Evolutionary conservation across 805 yeast genomes (phyloP), one percentile per base, ranked within the genome.

Genomic region (Diddensiella transvaalensis): DNA sequence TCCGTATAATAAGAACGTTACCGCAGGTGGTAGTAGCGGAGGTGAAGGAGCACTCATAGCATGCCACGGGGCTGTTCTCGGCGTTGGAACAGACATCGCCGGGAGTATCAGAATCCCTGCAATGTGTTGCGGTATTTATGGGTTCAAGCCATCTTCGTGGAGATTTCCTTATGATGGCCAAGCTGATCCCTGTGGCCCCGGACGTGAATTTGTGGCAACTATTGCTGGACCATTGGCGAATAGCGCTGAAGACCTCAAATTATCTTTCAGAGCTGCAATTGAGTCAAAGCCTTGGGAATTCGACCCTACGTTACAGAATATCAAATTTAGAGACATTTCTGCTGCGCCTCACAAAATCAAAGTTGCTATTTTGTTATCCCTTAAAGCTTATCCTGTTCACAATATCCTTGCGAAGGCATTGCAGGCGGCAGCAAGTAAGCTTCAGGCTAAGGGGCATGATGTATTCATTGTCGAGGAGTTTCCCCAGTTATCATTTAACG

Each of bases 211-310:
- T 26, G 32, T 26, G 13, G 11, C 32, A 26, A 26, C 32, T 13
- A 13, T 26, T 26, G 8, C 32, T 26, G 32, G 90, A 17, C 91
- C 91, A 35, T 61, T 84, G 66, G 73, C 86, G 3, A 73, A 83
- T 56, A 65, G 77, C 3, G 68, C 81, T 41, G 83, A 79, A 3
- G 90, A 83, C 64, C 65, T 85, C 52, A 87, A 83, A 10, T 66
- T 79, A 47, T 82, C 81, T 70, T 83, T 83, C 87, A 72, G 77
- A 50, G 40, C 47, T n/a, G 40, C 46, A n/a, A 29, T 56, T 6
- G 57, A 29, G 18, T 39, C 39, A 19, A 47, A 55, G 44, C 55
- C 59, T 10, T 56, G 59, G 59, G 18, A 15, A 11, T 22, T 29
- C 10, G 52, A 47, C n/a, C 45, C 29, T 3, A 30, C 40, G 11